Conservation (phyloP, 2,329 filamentous ascomycete genomes). For the Clarireedia sp. region DNA sequence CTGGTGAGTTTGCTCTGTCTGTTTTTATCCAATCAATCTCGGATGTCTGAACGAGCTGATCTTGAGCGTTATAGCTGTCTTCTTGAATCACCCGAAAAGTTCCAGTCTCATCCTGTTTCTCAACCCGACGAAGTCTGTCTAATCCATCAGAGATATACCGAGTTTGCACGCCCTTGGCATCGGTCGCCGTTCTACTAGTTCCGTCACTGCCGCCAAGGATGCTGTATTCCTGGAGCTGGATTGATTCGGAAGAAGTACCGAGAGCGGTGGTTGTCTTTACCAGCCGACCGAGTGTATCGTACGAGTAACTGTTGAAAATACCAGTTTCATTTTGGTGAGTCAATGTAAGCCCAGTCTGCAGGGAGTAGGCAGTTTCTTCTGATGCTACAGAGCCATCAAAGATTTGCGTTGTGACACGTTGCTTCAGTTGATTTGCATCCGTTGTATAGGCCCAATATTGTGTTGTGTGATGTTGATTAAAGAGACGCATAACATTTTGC, state of each 20-base stretch:
- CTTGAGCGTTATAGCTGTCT: conserved; percentile 1
- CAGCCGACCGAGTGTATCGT: not conserved
- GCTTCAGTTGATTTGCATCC: not conserved
- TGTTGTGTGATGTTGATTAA: not conserved
- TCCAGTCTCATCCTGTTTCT: not conserved
- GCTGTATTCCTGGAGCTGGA: not conserved
- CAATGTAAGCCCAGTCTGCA: not conserved
- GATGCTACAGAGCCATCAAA: not conserved
- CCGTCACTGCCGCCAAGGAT: not conserved
- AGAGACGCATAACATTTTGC: not conserved
- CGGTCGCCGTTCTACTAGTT: not conserved
- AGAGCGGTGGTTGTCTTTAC: not conserved
- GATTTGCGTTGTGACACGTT: not conserved
- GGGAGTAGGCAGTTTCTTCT: not conserved
- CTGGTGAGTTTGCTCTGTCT: not conserved
- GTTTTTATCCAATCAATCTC: conserved; percentile 5
- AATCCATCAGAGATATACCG: conserved; percentile 1
- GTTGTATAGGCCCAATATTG: not conserved
- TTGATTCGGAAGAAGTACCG: not conserved
- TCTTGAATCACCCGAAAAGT: conserved; percentile 1
- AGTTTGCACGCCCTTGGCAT: conserved; percentile 1
- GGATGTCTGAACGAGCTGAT: not conserved
- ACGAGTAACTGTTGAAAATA: not conserved
- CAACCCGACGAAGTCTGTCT: not conserved
- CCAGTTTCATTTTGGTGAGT: not conserved